A percentile compares a stretch with the other conserved stretches of the same genome.
phyloP scores from a whole-genome alignment of 371 early-diverging fungal genomes.

The Phascolomyces articulosus region DNA sequence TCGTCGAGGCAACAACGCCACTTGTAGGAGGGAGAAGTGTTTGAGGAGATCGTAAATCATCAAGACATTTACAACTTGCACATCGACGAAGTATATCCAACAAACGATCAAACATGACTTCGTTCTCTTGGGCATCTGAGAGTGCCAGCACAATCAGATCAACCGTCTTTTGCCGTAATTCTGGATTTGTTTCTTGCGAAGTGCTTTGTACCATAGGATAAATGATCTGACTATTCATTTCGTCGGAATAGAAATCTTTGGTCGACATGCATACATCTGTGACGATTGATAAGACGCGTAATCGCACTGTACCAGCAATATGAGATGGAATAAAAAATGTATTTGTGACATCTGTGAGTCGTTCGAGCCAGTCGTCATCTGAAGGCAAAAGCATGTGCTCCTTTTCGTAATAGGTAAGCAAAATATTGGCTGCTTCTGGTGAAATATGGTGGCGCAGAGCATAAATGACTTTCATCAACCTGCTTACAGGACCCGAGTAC shows the following conservation, averaged over 20 bases:
- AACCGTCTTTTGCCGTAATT: slow-evolving; percentile 51
- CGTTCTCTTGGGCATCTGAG: slow-evolving; percentile 24
- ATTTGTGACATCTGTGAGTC: slow-evolving; percentile 56
- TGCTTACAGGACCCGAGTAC: slow-evolving; percentile 46
- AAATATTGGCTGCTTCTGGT: slow-evolving; percentile 55
- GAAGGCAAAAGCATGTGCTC: slow-evolving; percentile 71
- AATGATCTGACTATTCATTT: slow-evolving; percentile 53
- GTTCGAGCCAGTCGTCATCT: slow-evolving; percentile 61
- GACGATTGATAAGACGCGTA: slow-evolving; percentile 58
- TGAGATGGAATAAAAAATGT: slow-evolving; percentile 56
- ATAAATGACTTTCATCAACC: slow-evolving; percentile 64
- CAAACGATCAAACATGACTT: slow-evolving; percentile 45
- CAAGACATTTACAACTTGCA: slow-evolving; percentile 46
- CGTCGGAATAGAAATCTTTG: slow-evolving; percentile 61
- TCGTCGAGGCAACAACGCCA: background rate
- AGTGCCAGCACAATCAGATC: slow-evolving; percentile 51
- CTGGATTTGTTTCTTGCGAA: slow-evolving; percentile 51
- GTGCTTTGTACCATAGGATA: slow-evolving; percentile 61
- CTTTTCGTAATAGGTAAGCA: slow-evolving; percentile 61
- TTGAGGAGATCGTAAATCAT: background rate
- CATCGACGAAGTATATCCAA: slow-evolving; percentile 46
- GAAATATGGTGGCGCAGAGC: slow-evolving; percentile 56
- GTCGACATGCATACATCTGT: slow-evolving; percentile 60
- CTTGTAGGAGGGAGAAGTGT: background rate
- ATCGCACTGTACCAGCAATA: slow-evolving; percentile 39